phyloP scores from a whole-genome alignment of 2,329 filamentous ascomycete genomes.

The Colletotrichum theobromicola region DNA sequence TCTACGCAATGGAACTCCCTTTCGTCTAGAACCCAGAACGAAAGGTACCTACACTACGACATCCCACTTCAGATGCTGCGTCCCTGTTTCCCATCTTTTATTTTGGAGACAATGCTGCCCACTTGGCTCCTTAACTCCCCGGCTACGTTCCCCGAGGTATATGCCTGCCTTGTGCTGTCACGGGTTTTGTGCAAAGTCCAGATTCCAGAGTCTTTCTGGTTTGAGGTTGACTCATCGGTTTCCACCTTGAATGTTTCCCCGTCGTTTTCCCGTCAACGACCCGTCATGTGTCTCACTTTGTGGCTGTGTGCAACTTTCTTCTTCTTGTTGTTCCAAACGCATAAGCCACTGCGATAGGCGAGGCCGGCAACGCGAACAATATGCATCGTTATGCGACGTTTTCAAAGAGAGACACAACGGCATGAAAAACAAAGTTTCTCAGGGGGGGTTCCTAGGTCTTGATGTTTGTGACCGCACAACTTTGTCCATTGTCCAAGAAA shows the following conservation, averaged over 20 bases:
- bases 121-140: background rate
- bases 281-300: background rate
- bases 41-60: background rate
- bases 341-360: background rate
- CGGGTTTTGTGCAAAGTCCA: background rate
- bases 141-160: conserved; percentile 3
- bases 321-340: background rate
- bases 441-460: background rate
- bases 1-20: background rate
- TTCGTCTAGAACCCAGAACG: background rate
- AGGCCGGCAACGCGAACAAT: background rate
- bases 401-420: background rate
- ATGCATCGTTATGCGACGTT: background rate
- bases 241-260: background rate
- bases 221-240: conserved; percentile 18
- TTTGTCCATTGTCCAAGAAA: background rate
- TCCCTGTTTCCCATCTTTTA: background rate
- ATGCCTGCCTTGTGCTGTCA: background rate
- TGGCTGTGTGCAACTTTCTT: background rate
- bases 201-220: background rate
- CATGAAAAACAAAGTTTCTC: background rate
- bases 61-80: background rate
- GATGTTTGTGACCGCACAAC: background rate
- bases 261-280: background rate
- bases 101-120: background rate